Conservation (phyloP, 192 early-diverging fungal species). For the Podila verticillata region DNA sequence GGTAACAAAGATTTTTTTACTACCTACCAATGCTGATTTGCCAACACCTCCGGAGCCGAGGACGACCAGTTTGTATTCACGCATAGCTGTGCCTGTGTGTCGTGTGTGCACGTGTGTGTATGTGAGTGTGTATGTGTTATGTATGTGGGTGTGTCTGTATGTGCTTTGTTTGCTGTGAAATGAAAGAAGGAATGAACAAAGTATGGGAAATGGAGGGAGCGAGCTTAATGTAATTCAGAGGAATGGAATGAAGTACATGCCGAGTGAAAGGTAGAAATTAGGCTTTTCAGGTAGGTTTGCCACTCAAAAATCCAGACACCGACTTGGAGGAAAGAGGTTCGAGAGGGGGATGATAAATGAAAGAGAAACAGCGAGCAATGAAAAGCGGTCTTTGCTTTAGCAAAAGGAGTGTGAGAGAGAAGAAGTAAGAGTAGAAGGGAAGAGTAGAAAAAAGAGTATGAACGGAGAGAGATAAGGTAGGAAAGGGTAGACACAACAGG, state of each 20-base stretch:
- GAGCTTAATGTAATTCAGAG: not conserved
- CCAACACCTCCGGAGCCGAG: slow-evolving; percentile 92
- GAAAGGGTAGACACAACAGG: too few species aligned
- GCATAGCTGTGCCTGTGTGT: slow-evolving; percentile 59
- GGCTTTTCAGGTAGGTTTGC: not conserved
- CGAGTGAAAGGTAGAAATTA: not conserved
- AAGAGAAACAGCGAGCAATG: slow-evolving; percentile 1
- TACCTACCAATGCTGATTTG: slow-evolving; percentile 82
- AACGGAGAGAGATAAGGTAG: not conserved
- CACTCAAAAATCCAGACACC: too few species aligned
- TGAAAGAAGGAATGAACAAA: not conserved
- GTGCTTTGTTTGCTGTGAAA: not conserved
- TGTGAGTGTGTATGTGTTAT: too few species aligned
- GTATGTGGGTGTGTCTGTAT: not conserved
- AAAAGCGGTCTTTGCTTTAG: too few species aligned
- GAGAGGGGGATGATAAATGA: not conserved
- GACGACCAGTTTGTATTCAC: slow-evolving; percentile 97
- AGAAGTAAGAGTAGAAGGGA: too few species aligned
- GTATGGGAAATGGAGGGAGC: not conserved
- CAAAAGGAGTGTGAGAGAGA: not conserved
- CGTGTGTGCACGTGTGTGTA: too few species aligned
- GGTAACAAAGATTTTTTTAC: not conserved
- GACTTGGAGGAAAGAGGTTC: not conserved
- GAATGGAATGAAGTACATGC: not conserved
- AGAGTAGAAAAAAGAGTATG: not conserved